These are phyloP conservation scores for Salvia splendens DNA, from an alignment of 257 asterid genomes.

Conservation along the genomic window DNA sequence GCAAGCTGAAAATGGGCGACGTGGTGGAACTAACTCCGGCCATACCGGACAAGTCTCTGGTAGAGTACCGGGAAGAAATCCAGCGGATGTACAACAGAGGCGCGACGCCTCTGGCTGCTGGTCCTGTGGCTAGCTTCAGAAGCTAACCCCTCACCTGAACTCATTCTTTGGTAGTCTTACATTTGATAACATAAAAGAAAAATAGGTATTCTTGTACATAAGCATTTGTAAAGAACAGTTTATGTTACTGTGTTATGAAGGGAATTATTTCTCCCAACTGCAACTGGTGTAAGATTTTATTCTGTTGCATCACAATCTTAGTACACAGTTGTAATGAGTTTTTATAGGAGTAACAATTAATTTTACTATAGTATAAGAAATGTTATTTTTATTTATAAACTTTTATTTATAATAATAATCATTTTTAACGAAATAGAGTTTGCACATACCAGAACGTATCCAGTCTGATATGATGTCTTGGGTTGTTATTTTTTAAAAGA, in stretches of 20 bases:
- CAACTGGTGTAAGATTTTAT: no score
- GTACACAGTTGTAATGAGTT: no score
- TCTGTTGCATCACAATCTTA: no score
- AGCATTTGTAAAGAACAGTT: conserved; percentile 46
- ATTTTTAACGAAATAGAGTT: no score
- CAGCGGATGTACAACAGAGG: conserved; percentile 88
- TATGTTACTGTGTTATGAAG: conserved; percentile 22
- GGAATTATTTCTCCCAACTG: not conserved
- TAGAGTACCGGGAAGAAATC: conserved; percentile 80
- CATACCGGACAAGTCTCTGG: conserved; percentile 77
- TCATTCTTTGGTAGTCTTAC: conserved; percentile 34
- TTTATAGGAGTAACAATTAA: no score
- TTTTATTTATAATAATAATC: no score
- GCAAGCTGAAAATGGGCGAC: conserved; percentile 92
- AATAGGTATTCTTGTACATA: conserved; percentile 53
- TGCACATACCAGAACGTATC: no score
- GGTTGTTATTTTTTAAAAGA: no score
- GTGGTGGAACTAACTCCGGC: conserved; percentile 89
- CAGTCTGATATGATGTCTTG: no score
- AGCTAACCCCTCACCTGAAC: conserved; percentile 47
- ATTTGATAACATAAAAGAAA: not conserved
- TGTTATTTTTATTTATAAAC: no score
- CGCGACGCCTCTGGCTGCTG: conserved; percentile 35
- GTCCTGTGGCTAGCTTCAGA: conserved; percentile 50
- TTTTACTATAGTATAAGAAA: no score